phyloP scores from a whole-genome alignment of 495 filamentous ascomycete species.

The Amorphotheca resinae region DNA sequence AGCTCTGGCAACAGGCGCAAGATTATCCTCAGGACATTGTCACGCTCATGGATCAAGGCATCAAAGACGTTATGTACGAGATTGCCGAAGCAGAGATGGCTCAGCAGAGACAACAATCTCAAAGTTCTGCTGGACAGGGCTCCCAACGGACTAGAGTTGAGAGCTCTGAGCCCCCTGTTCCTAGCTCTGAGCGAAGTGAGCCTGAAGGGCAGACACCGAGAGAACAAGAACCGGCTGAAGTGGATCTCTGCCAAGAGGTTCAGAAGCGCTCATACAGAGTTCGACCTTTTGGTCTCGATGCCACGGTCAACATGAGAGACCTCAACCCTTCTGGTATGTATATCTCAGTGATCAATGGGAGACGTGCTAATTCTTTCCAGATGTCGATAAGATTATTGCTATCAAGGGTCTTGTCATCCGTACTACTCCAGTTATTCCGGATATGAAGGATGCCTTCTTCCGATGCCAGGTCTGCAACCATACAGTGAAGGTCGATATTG shows the following conservation, averaged over 20 bases:
- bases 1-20: slow-evolving; percentile 90
- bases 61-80: slow-evolving; percentile 90
- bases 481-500: slow-evolving; percentile 78
- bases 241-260: slow-evolving; percentile 45
- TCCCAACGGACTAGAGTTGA: slow-evolving; percentile 22
- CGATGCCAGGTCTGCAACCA: slow-evolving; percentile 86
- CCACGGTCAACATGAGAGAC: slow-evolving; percentile 83
- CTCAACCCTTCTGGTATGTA: slow-evolving; percentile 53
- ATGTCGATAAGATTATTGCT: slow-evolving; percentile 92
- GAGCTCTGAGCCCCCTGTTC: slow-evolving; percentile 64
- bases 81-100: slow-evolving; percentile 73
- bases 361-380: slow-evolving; percentile 25
- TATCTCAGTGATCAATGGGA: slow-evolving; percentile 29
- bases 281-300: slow-evolving; percentile 79
- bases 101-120: slow-evolving; percentile 37
- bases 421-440: slow-evolving; percentile 88
- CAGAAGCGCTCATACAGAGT: slow-evolving; percentile 51
- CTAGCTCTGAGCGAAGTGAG: slow-evolving; percentile 58
- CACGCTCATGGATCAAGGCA: slow-evolving; percentile 85
- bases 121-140: slow-evolving; percentile 30
- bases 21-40: slow-evolving; percentile 92
- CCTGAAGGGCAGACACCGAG: slow-evolving; percentile 24
- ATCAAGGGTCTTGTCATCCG: slow-evolving; percentile 96
- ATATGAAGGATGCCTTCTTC: slow-evolving; percentile 96
- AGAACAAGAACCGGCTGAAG: slow-evolving; percentile 25